Percentiles rank a stretch among this genome's conserved stretches.
phyloP scores from a whole-genome alignment of 306 rosid species.

The Rosa multiflora region DNA sequence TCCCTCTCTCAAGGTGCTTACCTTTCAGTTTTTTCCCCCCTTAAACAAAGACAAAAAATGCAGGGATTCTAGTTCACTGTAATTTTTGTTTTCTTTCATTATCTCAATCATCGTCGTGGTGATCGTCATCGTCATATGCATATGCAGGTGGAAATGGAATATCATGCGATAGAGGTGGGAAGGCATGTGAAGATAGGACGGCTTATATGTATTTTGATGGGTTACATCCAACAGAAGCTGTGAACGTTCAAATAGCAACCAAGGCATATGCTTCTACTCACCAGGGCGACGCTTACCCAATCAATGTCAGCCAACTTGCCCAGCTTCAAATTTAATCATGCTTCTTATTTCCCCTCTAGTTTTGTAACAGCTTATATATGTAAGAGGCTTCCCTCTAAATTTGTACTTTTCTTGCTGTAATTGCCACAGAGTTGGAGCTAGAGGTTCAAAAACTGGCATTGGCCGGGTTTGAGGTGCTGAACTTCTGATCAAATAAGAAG shows the following conservation, averaged over 20 bases:
- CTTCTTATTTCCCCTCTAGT: not conserved
- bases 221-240: constrained; percentile 56
- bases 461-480: too few species aligned
- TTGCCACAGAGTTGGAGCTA: too few species aligned
- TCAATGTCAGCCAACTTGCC: constrained; percentile 33
- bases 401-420: not conserved
- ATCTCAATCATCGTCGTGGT: not conserved
- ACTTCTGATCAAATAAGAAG: too few species aligned
- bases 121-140: not conserved
- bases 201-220: constrained; percentile 41
- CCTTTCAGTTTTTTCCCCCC: not conserved
- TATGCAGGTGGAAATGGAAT: constrained; percentile 48
- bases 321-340: not conserved
- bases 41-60: not conserved
- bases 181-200: constrained; percentile 35
- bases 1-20: constrained; percentile 18
- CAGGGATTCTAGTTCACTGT: not conserved
- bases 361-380: too few species aligned
- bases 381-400: too few species aligned
- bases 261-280: constrained; percentile 41
- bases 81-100: too few species aligned
- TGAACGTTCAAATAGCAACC: constrained; percentile 37
- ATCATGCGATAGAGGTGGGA: constrained; percentile 40
- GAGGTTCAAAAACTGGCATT: too few species aligned
- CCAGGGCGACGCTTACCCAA: constrained; percentile 45